phyloP scores from a whole-genome alignment of 768 basidiomycete genomes.

The Tylopilus subfusipes region DNA sequence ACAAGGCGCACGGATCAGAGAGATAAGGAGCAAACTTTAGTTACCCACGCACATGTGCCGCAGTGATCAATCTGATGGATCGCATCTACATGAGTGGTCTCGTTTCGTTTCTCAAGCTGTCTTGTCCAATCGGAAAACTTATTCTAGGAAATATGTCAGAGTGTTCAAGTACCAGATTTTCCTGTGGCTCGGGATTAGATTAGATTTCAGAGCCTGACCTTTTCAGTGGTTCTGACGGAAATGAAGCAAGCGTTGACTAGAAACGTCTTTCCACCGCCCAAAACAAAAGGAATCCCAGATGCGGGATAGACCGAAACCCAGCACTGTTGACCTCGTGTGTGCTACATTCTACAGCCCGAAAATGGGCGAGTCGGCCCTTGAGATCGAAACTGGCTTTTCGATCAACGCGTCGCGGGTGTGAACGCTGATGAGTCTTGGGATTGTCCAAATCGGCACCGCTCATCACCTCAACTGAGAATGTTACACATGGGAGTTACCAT shows the following conservation, averaged over 20 bases:
- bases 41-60: not conserved
- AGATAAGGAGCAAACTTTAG: constrained; percentile 39
- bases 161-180: not conserved
- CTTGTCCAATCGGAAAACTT: not conserved
- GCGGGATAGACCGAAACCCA: constrained; percentile 2
- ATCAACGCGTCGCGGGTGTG: constrained; percentile 12
- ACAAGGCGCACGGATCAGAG: constrained; percentile 40
- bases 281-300: constrained; percentile 20
- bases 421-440: not conserved
- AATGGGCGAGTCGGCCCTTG: not conserved
- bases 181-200: not conserved
- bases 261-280: not conserved
- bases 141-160: not conserved
- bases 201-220: not conserved
- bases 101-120: not conserved
- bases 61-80: not conserved
- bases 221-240: not conserved
- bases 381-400: not conserved
- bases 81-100: not conserved
- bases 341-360: constrained; percentile 4
- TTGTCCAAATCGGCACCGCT: constrained; percentile 9
- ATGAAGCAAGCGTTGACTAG: constrained; percentile 1
- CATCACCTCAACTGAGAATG: not conserved
- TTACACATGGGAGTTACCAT: constrained; percentile 2
- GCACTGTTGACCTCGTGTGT: constrained; percentile 8